These are phyloP conservation scores for Clarkia xantiana DNA, from an alignment of 345 rosid species.

Conservation along the genomic window DNA sequence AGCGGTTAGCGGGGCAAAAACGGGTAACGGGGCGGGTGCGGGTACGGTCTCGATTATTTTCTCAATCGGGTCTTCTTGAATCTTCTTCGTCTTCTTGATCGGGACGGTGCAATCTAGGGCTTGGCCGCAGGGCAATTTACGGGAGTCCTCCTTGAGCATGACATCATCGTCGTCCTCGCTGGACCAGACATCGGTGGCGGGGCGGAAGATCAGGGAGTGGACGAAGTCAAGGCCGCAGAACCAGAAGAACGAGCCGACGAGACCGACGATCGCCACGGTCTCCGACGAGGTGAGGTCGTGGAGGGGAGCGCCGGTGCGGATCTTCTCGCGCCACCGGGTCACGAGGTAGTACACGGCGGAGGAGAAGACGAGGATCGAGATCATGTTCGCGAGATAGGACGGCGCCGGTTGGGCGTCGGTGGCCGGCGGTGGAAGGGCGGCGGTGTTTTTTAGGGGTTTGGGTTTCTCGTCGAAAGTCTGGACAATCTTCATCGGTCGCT, in stretches of 20 bases:
- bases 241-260: constrained; percentile 19
- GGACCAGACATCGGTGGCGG: constrained; percentile 19
- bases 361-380: constrained; percentile 21
- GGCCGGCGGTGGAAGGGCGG: constrained; percentile 1
- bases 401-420: constrained; percentile 9
- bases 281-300: constrained; percentile 19
- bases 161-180: constrained; percentile 10
- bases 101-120: constrained; percentile 11
- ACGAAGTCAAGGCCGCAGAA: constrained; percentile 28
- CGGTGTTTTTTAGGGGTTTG: constrained; percentile 1
- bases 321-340: constrained; percentile 26
- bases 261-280: constrained; percentile 15
- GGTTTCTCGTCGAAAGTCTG: neutral
- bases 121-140: constrained; percentile 10
- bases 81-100: constrained; percentile 5
- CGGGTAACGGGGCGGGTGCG: neutral
- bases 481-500: neutral
- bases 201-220: constrained; percentile 22
- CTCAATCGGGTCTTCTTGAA: constrained; percentile 1
- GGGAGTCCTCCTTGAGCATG: constrained; percentile 8
- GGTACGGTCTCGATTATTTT: constrained; percentile 7
- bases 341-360: constrained; percentile 24
- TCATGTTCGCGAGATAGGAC: constrained; percentile 15
- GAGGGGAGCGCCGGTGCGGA: constrained; percentile 23
- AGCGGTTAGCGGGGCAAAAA: neutral